Evolutionary conservation across 2,329 filamentous ascomycete genomes (phyloP).

Genomic region (Pyricularia grisea): DNA sequence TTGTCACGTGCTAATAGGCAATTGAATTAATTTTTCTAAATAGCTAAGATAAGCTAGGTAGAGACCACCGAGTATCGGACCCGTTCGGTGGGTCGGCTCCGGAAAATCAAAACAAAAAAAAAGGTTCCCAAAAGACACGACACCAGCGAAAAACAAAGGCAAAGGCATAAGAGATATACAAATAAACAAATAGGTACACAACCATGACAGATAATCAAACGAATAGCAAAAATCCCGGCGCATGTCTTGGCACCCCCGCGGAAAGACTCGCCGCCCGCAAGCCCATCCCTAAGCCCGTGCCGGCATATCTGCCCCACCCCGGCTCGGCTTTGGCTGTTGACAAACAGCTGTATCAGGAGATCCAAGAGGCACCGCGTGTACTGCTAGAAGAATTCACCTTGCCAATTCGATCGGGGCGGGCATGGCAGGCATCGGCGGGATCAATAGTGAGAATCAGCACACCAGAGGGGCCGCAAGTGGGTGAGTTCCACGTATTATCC

Average conservation of each 20-base stretch:
- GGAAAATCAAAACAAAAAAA: not conserved
- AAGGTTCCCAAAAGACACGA: not conserved
- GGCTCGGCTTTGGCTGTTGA: conserved; percentile 24
- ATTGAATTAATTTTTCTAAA: too few relatives aligned
- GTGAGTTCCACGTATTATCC: too few relatives aligned
- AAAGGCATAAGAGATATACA: not conserved
- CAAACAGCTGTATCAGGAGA: conserved; percentile 45
- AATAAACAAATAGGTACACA: not conserved
- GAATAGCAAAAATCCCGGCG: not conserved
- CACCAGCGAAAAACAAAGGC: not conserved
- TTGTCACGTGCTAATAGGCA: not conserved
- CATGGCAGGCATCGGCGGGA: conserved; percentile 62
- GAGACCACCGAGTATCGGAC: too few relatives aligned
- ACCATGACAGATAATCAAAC: not conserved
- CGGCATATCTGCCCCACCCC: conserved; percentile 3
- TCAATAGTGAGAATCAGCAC: conserved; percentile 66
- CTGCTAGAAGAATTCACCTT: conserved; percentile 47
- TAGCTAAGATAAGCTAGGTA: too few relatives aligned
- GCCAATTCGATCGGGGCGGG: conserved; percentile 63
- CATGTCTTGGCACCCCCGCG: not conserved
- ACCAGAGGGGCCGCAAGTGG: conserved; percentile 66
- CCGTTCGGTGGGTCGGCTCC: not conserved
- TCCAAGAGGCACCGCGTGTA: conserved; percentile 38
- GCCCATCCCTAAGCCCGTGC: conserved; percentile 3
- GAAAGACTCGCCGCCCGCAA: conserved; percentile 1